These are phyloP conservation scores for Rachicladosporium sp. DNA, from an alignment of 2,329 filamentous ascomycete species.

Conservation along the genomic window DNA sequence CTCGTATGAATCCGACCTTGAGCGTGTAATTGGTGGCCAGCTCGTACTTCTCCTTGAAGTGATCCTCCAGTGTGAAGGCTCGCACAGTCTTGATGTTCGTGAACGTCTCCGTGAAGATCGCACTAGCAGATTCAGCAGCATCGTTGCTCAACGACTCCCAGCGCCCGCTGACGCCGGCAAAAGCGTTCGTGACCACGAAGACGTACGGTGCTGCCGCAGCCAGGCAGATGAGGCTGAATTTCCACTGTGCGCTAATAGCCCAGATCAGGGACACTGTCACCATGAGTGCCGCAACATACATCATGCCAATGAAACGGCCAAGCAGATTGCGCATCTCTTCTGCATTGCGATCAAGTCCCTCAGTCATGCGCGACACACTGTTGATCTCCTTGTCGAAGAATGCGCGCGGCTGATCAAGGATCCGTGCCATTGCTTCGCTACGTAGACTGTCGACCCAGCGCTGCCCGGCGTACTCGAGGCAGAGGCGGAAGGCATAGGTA, in stretches of 20 bases:
- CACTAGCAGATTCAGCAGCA: constrained; percentile 46
- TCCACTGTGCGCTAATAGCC: constrained; percentile 66
- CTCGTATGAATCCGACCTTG: constrained; percentile 51
- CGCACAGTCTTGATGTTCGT: constrained; percentile 68
- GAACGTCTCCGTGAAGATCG: constrained; percentile 63
- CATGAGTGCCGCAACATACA: constrained; percentile 57
- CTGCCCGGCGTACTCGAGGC: constrained; percentile 61
- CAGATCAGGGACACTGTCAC: constrained; percentile 57
- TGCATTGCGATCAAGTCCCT: constrained; percentile 65
- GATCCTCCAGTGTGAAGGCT: constrained; percentile 57
- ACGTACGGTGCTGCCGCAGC: constrained; percentile 52
- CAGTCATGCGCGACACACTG: constrained; percentile 49
- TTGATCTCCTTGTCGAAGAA: constrained; percentile 69
- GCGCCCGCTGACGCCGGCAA: constrained; percentile 50
- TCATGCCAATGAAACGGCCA: constrained; percentile 60
- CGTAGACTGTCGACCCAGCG: constrained; percentile 66
- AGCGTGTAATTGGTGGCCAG: constrained; percentile 42
- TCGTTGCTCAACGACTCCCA: constrained; percentile 63
- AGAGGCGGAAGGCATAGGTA: constrained; percentile 55
- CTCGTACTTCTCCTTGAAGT: constrained; percentile 55
- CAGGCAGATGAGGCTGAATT: constrained; percentile 65
- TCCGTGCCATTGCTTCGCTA: constrained; percentile 50
- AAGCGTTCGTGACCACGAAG: constrained; percentile 51
- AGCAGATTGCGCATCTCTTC: constrained; percentile 81
- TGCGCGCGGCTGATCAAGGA: constrained; percentile 61